Evolutionary conservation across 257 asterid species (phyloP).

Genomic region (Rehmannia glutinosa): DNA sequence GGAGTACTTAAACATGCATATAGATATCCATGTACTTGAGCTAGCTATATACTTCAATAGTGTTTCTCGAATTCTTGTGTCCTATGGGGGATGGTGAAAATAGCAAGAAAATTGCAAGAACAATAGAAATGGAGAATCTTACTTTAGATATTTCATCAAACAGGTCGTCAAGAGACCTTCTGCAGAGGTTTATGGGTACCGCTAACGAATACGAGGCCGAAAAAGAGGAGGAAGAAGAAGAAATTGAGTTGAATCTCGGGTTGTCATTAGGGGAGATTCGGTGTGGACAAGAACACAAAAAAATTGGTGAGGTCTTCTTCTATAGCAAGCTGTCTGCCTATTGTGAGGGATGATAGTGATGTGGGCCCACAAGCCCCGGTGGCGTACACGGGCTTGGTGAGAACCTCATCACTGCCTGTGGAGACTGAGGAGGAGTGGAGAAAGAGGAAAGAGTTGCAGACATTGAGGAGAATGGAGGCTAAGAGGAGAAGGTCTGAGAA

Average conservation of each 20-base stretch:
- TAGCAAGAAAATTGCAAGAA: slow-evolving; percentile 27
- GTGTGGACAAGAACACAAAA: slow-evolving; percentile 63
- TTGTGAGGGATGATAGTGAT: slow-evolving; percentile 52
- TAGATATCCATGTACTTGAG: not conserved
- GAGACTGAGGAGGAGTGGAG: slow-evolving; percentile 95
- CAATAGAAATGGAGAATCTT: slow-evolving; percentile 58
- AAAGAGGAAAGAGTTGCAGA: slow-evolving; percentile 88
- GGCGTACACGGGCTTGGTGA: slow-evolving; percentile 39
- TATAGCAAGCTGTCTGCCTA: slow-evolving; percentile 66
- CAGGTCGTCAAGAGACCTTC: slow-evolving; percentile 58
- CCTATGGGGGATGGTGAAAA: slow-evolving; percentile 51
- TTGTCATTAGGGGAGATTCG: slow-evolving; percentile 90
- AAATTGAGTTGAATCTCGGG: slow-evolving; percentile 87
- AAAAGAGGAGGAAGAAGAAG: slow-evolving; percentile 25
- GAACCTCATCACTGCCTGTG: slow-evolving; percentile 84
- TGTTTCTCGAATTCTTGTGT: no score
- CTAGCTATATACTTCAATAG: no score
- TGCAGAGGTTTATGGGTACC: slow-evolving; percentile 71
- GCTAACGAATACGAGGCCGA: slow-evolving; percentile 18
- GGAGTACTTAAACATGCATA: slow-evolving; percentile 34
- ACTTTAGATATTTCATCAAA: slow-evolving; percentile 41
- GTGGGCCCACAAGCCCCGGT: slow-evolving; percentile 29
- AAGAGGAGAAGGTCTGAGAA: slow-evolving; percentile 88
- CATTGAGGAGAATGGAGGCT: slow-evolving; percentile 89
- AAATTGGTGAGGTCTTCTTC: slow-evolving; percentile 68